Evolutionary conservation across 257 asterid species (phyloP), one percentile per base, ranked within the genome.

Genomic region (Fraxinus americana): DNA sequence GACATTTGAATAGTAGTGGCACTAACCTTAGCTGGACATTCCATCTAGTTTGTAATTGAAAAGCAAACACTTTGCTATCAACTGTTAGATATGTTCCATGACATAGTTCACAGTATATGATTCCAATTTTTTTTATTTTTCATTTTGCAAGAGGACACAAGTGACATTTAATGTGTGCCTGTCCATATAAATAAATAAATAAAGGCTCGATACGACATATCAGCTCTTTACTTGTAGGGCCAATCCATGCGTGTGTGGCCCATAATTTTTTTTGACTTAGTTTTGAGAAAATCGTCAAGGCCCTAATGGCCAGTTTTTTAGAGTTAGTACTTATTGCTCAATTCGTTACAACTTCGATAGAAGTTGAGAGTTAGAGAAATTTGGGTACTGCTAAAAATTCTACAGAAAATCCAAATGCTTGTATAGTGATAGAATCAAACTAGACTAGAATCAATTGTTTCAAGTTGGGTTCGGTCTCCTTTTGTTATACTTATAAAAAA

Each of bases 1-100:
- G 23, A 52, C 29, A 21, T 19, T 21, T 21, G 30, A n/a, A 59
- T 12, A 83, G 61, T 32, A 83, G 61, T 32, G 52, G 54, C 70
- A 21, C 30, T 36, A 21, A 67, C 21, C 23, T 38, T 19, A 29
- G 13, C 21, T 43, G 27, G 14, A 7, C 52, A 23, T 67, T 70
- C 68, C 23, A 8, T 48, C 27, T 72, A 48, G 80, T 61, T 9
- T 70, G 36, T 35, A 25, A 43, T 68, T 69, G 65, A 41, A 19
- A 36, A 36, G 34, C 45, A 12, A n/a, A 2, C 57, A 21, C 19
- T 74, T 54, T 23, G 35, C 63, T 66, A 25, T 45, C 36, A 34
- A n/a, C 23, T 74, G 27, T 29, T 32, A 45, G 57, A 68, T 32
- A 68, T 17, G 63, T 52, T 65, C 36, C 27, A n/a, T 34, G 41